Evolutionary conservation across 805 yeast species (phyloP).

Genomic region (Wickerhamomyces chambardii): DNA sequence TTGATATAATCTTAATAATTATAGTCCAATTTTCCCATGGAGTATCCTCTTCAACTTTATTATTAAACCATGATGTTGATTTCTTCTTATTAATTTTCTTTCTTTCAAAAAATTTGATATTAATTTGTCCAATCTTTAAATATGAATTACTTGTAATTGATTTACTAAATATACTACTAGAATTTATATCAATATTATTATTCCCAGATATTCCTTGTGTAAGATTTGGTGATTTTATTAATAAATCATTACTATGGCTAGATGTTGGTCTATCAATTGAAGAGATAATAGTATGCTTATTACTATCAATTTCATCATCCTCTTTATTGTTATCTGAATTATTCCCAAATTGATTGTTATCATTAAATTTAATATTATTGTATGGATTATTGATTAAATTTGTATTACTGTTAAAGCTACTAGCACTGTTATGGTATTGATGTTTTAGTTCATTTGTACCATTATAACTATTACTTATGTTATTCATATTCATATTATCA

Average conservation of each 20-base stretch:
- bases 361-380: slow-evolving; percentile 4
- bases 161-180: too few species aligned
- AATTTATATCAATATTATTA: neutral
- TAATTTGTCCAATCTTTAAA: slow-evolving; percentile 22
- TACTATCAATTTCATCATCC: too few species aligned
- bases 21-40: slow-evolving; percentile 72
- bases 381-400: too few species aligned
- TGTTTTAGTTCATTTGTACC: too few species aligned
- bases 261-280: slow-evolving; percentile 9
- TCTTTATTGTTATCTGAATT: too few species aligned
- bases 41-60: slow-evolving; percentile 28
- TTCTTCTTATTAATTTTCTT: slow-evolving; percentile 29
- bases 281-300: too few species aligned
- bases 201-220: too few species aligned
- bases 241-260: slow-evolving; percentile 3
- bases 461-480: too few species aligned
- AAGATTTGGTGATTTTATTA: neutral
- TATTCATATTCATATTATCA: too few species aligned
- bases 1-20: slow-evolving; percentile 34
- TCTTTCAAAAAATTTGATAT: slow-evolving; percentile 30
- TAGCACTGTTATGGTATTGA: too few species aligned
- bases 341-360: slow-evolving; percentile 9
- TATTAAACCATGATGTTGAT: slow-evolving; percentile 52
- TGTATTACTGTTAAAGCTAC: too few species aligned
- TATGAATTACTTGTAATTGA: too few species aligned